Percentiles rank a stretch among this genome's conserved stretches.
Conservation (phyloP, 108 stramenopile species). For the Schizochytrium sp. region DNA sequence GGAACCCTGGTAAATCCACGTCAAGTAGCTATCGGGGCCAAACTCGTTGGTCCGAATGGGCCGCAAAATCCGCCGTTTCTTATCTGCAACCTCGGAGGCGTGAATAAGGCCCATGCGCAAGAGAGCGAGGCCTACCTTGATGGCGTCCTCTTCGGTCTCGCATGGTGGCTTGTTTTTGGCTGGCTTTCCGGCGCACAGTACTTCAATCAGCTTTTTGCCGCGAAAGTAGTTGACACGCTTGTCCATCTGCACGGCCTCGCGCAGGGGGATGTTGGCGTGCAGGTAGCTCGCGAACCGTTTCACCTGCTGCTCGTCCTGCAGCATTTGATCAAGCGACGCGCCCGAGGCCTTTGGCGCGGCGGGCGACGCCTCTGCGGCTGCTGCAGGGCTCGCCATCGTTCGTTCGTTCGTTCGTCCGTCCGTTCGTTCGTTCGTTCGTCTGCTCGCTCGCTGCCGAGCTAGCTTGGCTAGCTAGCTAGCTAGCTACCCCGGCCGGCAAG, state of each 20-base stretch:
- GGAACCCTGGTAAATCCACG: constrained; percentile 51
- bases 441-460: no score
- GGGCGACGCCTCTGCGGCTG: no score
- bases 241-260: constrained; percentile 44
- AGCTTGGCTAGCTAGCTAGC: no score
- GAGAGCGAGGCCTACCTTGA: constrained; percentile 32
- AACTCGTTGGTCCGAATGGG: constrained; percentile 16
- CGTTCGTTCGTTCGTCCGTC: no score
- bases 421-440: no score
- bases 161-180: constrained; percentile 34
- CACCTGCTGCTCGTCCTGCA: constrained; percentile 11
- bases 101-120: constrained; percentile 20
- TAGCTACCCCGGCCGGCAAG: no score
- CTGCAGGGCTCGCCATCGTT: no score
- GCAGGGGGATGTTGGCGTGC: constrained; percentile 30
- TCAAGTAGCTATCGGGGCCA: constrained; percentile 36
- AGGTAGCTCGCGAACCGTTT: background rate
- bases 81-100: constrained; percentile 11
- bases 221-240: constrained; percentile 57
- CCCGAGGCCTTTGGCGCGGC: background rate
- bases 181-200: constrained; percentile 23
- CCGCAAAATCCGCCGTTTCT: background rate
- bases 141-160: constrained; percentile 34
- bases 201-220: constrained; percentile 42
- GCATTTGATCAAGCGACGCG: background rate